A percentile compares a stretch with the other conserved stretches of the same genome.
Conservation (phyloP, 2,329 filamentous ascomycete species). For the Grosmannia penicillata region DNA sequence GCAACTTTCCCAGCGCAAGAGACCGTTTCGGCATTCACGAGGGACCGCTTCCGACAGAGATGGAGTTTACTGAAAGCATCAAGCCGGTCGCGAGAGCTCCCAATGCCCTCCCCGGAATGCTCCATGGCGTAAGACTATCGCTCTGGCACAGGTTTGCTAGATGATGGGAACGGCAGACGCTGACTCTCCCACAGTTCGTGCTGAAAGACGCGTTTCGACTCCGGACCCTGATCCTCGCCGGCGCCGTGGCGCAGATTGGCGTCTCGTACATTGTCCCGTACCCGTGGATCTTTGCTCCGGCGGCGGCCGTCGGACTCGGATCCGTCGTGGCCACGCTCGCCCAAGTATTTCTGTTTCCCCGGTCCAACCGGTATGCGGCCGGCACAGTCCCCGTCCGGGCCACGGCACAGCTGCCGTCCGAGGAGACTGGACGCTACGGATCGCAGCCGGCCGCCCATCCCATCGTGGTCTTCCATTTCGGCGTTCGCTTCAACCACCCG, state of each 20-base stretch:
- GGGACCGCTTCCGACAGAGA: background rate
- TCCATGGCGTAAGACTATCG: background rate
- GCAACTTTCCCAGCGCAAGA: background rate
- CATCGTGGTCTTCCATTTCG: slow-evolving; percentile 26
- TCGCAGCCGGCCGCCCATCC: background rate
- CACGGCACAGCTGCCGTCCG: slow-evolving; percentile 18
- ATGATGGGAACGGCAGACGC: too few relatives aligned
- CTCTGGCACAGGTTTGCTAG: too few relatives aligned
- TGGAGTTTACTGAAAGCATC: background rate
- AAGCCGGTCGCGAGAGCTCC: background rate
- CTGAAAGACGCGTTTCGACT: slow-evolving; percentile 21
- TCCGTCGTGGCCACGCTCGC: slow-evolving; percentile 16
- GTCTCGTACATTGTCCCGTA: slow-evolving; percentile 19
- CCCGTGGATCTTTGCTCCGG: slow-evolving; percentile 21
- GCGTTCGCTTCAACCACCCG: slow-evolving; percentile 30
- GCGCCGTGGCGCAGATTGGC: slow-evolving; percentile 19
- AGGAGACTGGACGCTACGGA: background rate
- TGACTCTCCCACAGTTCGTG: slow-evolving; percentile 8
- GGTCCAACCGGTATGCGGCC: slow-evolving; percentile 11
- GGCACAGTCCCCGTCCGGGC: slow-evolving; percentile 18
- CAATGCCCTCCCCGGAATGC: background rate
- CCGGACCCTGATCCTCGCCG: slow-evolving; percentile 18
- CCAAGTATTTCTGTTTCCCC: slow-evolving; percentile 10
- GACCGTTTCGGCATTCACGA: too few relatives aligned
- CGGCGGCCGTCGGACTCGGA: slow-evolving; percentile 16